These are phyloP conservation scores for Brassica cretica DNA, from an alignment of 345 rosid genomes.

Conservation along the genomic window DNA sequence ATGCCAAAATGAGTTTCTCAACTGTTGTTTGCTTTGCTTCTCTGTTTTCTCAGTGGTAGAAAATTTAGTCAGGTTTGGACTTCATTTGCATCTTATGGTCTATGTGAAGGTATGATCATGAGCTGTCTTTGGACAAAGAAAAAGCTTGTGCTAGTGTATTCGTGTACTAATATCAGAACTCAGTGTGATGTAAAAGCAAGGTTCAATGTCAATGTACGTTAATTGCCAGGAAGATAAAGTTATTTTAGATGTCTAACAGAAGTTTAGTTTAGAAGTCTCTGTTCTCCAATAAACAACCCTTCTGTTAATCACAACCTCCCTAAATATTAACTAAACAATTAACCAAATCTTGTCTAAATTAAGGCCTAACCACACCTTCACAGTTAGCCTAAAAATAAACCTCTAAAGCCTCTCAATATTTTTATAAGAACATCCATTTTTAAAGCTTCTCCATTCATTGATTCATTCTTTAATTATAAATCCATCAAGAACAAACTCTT, in stretches of 20 bases:
- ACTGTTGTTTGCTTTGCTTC: too few species aligned
- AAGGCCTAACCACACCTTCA: not conserved
- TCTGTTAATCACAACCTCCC: not conserved
- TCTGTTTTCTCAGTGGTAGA: not conserved
- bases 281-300: not conserved
- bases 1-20: too few species aligned
- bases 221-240: not conserved
- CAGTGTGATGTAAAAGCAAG: not conserved
- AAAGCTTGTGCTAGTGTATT: not conserved
- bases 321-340: not conserved
- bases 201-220: not conserved
- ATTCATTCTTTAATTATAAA: not conserved
- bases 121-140: not conserved
- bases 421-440: slow-evolving; percentile 1
- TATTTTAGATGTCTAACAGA: not conserved
- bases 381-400: not conserved
- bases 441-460: not conserved
- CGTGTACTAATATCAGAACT: not conserved
- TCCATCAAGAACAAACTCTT: slow-evolving; percentile 14
- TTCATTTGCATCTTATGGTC: not conserved
- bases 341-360: not conserved
- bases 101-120: not conserved
- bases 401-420: not conserved
- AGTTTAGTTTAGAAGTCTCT: not conserved
- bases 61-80: not conserved